Base-by-base conservation (phyloP, 176 grass and related monocot species). In the Carex littledalei region DNA sequence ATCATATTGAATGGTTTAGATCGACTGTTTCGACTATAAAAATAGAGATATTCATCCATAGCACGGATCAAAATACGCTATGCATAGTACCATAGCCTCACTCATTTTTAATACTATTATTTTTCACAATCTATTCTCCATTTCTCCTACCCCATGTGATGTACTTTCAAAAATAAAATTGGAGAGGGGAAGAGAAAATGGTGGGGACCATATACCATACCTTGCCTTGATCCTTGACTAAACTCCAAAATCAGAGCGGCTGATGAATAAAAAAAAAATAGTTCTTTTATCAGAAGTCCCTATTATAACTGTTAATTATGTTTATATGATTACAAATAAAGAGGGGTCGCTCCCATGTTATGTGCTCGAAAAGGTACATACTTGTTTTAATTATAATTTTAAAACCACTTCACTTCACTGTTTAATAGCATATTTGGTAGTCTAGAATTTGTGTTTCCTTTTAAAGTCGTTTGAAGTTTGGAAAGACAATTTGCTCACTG, bases 81-180 rank as follows among this genome's bases (percentile, higher is more conserved):
- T 37, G 4, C 0, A 37, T 39, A 39, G 37, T 39, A 39, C 4
- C 37, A 35, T 35, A 39, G 37, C 4, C 37, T 39, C 37, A 5
- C 37, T 39, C 4, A 5, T 35, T 43, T 63, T 41, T 62, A 53
- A 81, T 64, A 60, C 4, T 81, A 62, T 39, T 45, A 5, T 41
- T 63, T 81, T 20, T 45, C 58, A 76, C 72, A 63, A 11, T 43
- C 32, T 41, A 81, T 81, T 62, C 55, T 81, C 55, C 56, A 54
- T 81, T 63, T 61, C 20, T 47, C 81, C 57, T 67, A 83, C 81
- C 81, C 81, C 81, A 83, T 83, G 81, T 83, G 81, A 67, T 56
- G 81, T 83, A 83, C 81, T 83, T 81, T 21, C 45, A 66, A 68
- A 64, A 83, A 53, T 68, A 41, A 43, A 41, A 63, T 81, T 60